Base-by-base conservation (phyloP, 2,329 filamentous ascomycete species). In the Acarospora socialis region DNA sequence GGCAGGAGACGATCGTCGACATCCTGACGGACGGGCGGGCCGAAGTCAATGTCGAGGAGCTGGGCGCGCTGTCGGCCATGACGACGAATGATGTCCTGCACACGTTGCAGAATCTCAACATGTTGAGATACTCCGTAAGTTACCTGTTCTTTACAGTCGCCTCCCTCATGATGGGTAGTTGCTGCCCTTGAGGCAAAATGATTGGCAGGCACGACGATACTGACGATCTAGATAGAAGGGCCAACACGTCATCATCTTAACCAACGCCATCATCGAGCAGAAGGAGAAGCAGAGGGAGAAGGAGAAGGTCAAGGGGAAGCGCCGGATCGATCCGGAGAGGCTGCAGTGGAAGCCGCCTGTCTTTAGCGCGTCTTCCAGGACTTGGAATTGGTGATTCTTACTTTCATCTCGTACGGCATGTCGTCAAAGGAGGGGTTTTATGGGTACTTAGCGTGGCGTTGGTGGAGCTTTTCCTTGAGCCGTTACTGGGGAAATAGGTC, bases 41-140 rank as follows among this genome's bases (percentile, higher is more conserved):
- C 8, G 77, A 74, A 48, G 77, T 81, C 33, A 92, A 80, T 35
- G 86, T 95, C 33, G 86, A 94, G 47, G 73, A 81, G 30, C 71
- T 98, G 32, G 86, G 83, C 0, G 65, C 70, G 4, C 57, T 73
- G 20, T 73, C 90, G 6, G 80, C 86, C 3, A 95, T 98, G 87
- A 95, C 87, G n/a, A 86, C 84, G 4, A 83, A 84, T 47, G 90
- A 98, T 52, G 87, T 98, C 9, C 75, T 95, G 54, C 84, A 94
- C 53, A 95, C 90, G 0, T 59, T 98, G 31, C 84, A 94, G 52
- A 86, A 86, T 35, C 64, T 94, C 38, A 90, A 87, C 52, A 92
- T 98, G 81, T 72, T 95, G 51, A 72, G 90, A 27, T 95, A 95
- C 52, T 83, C 86, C 47, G 64, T 68, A 55, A 47, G 61, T 54